Evolutionary conservation across 2,329 filamentous ascomycete species (phyloP).

Genomic region (Beauveria medogensis): DNA sequence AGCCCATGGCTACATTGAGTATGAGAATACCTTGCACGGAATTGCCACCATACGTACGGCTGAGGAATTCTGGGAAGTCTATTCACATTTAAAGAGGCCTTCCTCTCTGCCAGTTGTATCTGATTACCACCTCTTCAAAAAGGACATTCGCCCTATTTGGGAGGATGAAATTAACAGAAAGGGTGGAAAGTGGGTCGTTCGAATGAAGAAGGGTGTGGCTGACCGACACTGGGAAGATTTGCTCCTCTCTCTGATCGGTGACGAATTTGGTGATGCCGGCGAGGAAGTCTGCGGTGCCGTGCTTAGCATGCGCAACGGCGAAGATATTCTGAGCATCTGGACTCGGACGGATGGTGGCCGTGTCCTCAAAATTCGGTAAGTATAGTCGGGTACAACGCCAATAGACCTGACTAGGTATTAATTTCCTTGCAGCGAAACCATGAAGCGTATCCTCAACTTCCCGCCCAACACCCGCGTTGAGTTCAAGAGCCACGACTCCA

Average conservation of each 20-base stretch:
- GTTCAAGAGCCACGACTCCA: constrained; percentile 94
- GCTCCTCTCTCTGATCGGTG: constrained; percentile 80
- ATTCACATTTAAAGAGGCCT: constrained; percentile 81
- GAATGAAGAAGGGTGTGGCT: constrained; percentile 92
- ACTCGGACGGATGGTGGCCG: constrained; percentile 86
- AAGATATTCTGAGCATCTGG: constrained; percentile 98
- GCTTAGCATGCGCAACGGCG: constrained; percentile 85
- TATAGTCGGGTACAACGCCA: constrained; percentile 6
- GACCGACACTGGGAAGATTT: constrained; percentile 97
- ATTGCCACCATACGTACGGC: constrained; percentile 74
- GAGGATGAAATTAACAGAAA: constrained; percentile 95
- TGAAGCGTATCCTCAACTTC: constrained; percentile 82
- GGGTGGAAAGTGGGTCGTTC: constrained; percentile 95
- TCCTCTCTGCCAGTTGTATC: constrained; percentile 84
- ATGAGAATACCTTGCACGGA: constrained; percentile 90
- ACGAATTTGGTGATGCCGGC: constrained; percentile 85
- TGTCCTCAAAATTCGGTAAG: constrained; percentile 92
- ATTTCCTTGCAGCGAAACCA: constrained; percentile 61
- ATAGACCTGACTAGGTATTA: neutral
- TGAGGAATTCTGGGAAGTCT: constrained; percentile 88
- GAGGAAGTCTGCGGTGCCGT: constrained; percentile 95
- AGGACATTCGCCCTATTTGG: constrained; percentile 94
- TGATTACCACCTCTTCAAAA: constrained; percentile 97
- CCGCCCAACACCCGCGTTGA: constrained; percentile 83
- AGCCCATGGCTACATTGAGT: constrained; percentile 78